These are phyloP conservation scores for Candida ponderosae DNA, from an alignment of 805 yeast genomes.

Conservation along the genomic window DNA sequence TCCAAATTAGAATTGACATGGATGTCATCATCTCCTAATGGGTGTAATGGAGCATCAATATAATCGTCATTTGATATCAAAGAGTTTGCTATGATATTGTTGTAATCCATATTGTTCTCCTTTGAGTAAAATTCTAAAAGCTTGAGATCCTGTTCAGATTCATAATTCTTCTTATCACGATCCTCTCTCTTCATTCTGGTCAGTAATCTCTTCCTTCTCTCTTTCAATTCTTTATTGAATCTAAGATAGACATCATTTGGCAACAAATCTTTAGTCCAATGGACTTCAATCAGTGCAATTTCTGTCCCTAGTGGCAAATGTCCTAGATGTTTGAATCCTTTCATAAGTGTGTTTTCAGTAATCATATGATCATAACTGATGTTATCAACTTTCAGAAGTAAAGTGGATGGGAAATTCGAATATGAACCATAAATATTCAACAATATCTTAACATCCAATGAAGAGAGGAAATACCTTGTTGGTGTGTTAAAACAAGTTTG, in stretches of 20 bases:
- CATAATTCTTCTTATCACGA: conserved; percentile 45
- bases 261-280: conserved; percentile 52
- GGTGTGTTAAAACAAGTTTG: conserved; percentile 69
- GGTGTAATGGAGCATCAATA: conserved; percentile 29
- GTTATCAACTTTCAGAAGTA: conserved; percentile 60
- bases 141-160: conserved; percentile 48
- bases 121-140: conserved; percentile 43
- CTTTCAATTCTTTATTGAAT: conserved; percentile 48
- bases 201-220: conserved; percentile 43
- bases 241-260: conserved; percentile 35
- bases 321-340: conserved; percentile 63
- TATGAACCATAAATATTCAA: conserved; percentile 55
- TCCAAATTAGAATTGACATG: conserved; percentile 2
- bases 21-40: conserved; percentile 16
- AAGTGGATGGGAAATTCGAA: conserved; percentile 56
- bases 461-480: conserved; percentile 61
- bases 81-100: conserved; percentile 18
- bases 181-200: conserved; percentile 54
- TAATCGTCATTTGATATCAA: conserved; percentile 23
- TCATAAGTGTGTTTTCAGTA: conserved; percentile 44
- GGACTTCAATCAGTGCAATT: conserved; percentile 75
- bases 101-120: conserved; percentile 39
- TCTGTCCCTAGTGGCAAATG: conserved; percentile 85
- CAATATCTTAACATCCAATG: conserved; percentile 73
- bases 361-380: conserved; percentile 59